Evolutionary conservation across 2,329 filamentous ascomycete species (phyloP).

Genomic region (Neopestalotiopsis sp.): DNA sequence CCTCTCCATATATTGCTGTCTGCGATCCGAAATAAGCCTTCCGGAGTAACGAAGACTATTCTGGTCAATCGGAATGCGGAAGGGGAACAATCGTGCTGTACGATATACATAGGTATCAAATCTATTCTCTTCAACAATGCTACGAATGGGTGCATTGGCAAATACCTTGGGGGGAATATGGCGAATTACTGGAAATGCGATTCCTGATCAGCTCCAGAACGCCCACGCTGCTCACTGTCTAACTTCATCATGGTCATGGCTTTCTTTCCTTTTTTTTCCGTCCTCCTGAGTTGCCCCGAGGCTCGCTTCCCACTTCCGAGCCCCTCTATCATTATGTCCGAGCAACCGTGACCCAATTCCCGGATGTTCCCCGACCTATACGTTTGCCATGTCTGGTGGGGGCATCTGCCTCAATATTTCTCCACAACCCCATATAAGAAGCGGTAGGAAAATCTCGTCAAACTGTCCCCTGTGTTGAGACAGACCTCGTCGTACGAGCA

Average conservation of each 20-base stretch:
- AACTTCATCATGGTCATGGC: neutral
- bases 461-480: slow-evolving; percentile 4
- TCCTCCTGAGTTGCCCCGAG: neutral
- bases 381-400: neutral
- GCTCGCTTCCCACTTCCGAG: neutral
- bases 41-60: neutral
- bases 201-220: neutral
- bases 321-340: neutral
- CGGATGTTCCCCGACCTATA: neutral
- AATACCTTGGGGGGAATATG: neutral
- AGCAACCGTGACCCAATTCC: neutral
- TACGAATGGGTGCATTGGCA: neutral
- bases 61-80: neutral
- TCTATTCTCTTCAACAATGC: neutral
- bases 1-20: slow-evolving; percentile 9
- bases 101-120: neutral
- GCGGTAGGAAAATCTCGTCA: neutral
- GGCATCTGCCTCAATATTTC: neutral
- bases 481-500: slow-evolving; percentile 8
- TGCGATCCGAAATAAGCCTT: slow-evolving; percentile 13
- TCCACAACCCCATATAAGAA: neutral
- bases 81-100: neutral
- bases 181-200: slow-evolving; percentile 3
- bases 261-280: neutral
- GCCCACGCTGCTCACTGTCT: slow-evolving; percentile 4